These are phyloP conservation scores for Dimargaris xerosporica DNA, from an alignment of 192 early-diverging fungal genomes.

Conservation along the genomic window DNA sequence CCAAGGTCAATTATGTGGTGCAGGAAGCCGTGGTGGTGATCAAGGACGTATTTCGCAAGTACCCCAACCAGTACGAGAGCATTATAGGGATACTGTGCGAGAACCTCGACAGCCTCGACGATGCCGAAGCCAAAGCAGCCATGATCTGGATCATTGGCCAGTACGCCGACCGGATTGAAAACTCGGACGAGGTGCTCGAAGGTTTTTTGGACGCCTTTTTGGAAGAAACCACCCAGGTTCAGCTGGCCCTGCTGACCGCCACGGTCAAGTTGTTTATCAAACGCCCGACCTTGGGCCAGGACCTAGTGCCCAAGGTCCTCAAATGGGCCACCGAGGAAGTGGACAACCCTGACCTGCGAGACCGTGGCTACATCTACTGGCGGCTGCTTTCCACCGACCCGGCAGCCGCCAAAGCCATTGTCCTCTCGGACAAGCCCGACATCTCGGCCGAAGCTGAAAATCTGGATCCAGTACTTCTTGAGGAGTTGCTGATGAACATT, in stretches of 20 bases:
- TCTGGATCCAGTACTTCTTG: constrained; percentile 65
- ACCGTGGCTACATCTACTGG: constrained; percentile 98
- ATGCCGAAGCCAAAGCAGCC: constrained; percentile 94
- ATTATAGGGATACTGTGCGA: constrained; percentile 88
- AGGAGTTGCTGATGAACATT: constrained; percentile 77
- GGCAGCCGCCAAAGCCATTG: constrained; percentile 73
- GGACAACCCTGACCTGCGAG: constrained; percentile 95
- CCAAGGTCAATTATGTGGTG: constrained; percentile 96
- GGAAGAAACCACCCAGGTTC: constrained; percentile 83
- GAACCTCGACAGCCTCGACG: constrained; percentile 90
- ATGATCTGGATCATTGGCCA: constrained; percentile 99
- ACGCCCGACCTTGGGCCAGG: constrained; percentile 78
- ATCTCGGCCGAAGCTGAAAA: constrained; percentile 92
- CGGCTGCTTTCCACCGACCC: constrained; percentile 88
- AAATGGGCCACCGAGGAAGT: constrained; percentile 88
- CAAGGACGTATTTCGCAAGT: constrained; percentile 97
- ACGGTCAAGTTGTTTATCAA: constrained; percentile 94
- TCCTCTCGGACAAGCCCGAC: constrained; percentile 83
- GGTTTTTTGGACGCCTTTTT: constrained; percentile 79
- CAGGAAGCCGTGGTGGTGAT: constrained; percentile 98
- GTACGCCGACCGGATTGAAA: constrained; percentile 94
- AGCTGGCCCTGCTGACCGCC: constrained; percentile 84
- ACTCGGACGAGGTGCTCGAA: constrained; percentile 78
- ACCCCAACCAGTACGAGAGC: constrained; percentile 91
- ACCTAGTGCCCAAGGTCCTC: constrained; percentile 82